Evolutionary conservation across 2,329 filamentous ascomycete species (phyloP), one percentile per base, ranked within the genome.

Genomic region (Ophiognomonia clavigignenti-juglandacearum): DNA sequence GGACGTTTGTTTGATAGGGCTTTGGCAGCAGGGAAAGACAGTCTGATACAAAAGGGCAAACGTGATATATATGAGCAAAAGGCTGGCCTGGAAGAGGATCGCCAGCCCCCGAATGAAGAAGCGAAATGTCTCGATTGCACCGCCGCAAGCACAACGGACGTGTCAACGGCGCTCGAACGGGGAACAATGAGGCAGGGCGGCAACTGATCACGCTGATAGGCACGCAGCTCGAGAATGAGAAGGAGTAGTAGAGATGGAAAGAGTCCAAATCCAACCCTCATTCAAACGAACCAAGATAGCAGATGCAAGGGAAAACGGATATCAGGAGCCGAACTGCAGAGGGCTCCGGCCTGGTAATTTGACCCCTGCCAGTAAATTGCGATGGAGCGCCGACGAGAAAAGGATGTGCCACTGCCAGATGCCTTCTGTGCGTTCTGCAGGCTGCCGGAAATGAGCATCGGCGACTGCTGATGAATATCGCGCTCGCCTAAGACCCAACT

Each of bases 341-440:
- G 26, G 16, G n/a, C 20, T 35, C n/a, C 27, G 16, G 18, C 34
- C 31, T 35, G n/a, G n/a, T 43, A 48, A 43, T 35, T 38, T 39
- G 32, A 38, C 45, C 43, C 42, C 49, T 49, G 45, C 34, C 14
- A 32, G 36, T 38, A 45, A 46, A 51, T 51, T 51, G 46, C 49
- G 46, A 51, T 49, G 49, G 49, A 37, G 49, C 29, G 22, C 24
- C 11, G 20, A 36, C 37, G 24, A 38, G 6, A 13, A n/a, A n/a
- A n/a, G n/a, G n/a, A n/a, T n/a, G n/a, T n/a, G n/a, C n/a, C n/a
- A n/a, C n/a, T 18, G 26, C 19, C 23, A 18, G 14, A 16, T 18
- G n/a, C 13, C 18, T 29, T 39, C 26, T 29, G 16, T 22, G 32
- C 40, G 23, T 16, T 43, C 41, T 45, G 34, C 32, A 38, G 39